These are phyloP conservation scores for Boletus speciosus DNA, from an alignment of 768 basidiomycete genomes.

Conservation along the genomic window DNA sequence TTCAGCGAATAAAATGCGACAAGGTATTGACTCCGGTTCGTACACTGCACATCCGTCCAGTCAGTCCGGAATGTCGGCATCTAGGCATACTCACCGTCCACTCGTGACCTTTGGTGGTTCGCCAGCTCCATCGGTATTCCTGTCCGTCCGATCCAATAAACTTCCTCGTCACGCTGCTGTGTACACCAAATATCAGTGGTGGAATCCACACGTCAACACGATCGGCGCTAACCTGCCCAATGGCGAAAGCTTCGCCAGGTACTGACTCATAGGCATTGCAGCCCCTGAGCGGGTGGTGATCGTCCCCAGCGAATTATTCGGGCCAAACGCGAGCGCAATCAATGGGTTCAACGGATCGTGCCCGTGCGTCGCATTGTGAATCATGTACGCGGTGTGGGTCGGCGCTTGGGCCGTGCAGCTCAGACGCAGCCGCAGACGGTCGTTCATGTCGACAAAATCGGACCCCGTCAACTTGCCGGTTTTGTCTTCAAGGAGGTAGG, in stretches of 20 bases:
- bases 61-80: neutral
- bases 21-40: constrained; percentile 45
- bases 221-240: constrained; percentile 41
- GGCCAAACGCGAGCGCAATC: constrained; percentile 50
- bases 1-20: constrained; percentile 63
- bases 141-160: constrained; percentile 59
- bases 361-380: constrained; percentile 41
- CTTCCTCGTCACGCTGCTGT: constrained; percentile 44
- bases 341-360: constrained; percentile 36
- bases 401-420: constrained; percentile 45
- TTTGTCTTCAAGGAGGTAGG: constrained; percentile 63
- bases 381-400: constrained; percentile 47
- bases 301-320: constrained; percentile 48
- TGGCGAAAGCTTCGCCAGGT: constrained; percentile 41
- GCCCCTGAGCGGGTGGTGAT: constrained; percentile 41
- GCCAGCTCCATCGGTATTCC: constrained; percentile 59
- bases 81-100: constrained; percentile 52
- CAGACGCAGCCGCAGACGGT: constrained; percentile 50
- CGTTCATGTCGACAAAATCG: constrained; percentile 61
- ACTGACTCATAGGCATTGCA: constrained; percentile 48
- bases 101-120: constrained; percentile 47
- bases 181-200: constrained; percentile 4
- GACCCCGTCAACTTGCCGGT: constrained; percentile 51
- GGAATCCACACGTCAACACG: neutral
- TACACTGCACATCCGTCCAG: constrained; percentile 42